phyloP scores from a whole-genome alignment of 1,139 yeast species.

The Saccharomycopsis crataegensis region DNA sequence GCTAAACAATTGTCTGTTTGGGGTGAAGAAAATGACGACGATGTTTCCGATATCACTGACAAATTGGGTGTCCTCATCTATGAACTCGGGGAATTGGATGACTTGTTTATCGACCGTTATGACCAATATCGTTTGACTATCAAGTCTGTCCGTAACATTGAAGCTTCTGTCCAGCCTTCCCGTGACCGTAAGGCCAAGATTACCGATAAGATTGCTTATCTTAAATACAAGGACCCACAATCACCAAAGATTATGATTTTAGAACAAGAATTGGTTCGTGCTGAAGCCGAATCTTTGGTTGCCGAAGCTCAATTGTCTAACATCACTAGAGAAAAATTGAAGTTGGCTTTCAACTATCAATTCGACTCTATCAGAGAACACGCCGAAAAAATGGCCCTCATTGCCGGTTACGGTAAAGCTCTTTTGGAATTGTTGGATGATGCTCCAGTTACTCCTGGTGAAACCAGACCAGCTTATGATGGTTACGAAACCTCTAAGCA shows the following conservation, averaged over 20 bases:
- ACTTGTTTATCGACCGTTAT: conserved; percentile 78
- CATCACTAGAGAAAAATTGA: conserved; percentile 79
- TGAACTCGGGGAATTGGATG: conserved; percentile 83
- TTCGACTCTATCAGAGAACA: conserved; percentile 78
- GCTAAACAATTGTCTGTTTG: conserved; percentile 77
- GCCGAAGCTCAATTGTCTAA: conserved; percentile 88
- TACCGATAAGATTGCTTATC: conserved; percentile 75
- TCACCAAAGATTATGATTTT: conserved; percentile 73
- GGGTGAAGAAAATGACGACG: conserved; percentile 85
- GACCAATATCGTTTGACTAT: conserved; percentile 81
- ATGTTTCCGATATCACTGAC: conserved; percentile 78
- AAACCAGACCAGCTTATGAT: conserved; percentile 80
- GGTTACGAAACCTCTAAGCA: conserved; percentile 86
- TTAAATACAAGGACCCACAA: conserved; percentile 79
- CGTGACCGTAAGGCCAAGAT: conserved; percentile 82
- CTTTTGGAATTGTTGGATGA: conserved; percentile 75
- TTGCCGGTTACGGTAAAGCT: conserved; percentile 88
- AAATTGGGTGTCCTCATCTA: conserved; percentile 76
- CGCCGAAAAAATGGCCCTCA: conserved; percentile 76
- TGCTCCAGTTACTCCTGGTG: conserved; percentile 85
- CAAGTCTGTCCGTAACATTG: conserved; percentile 76
- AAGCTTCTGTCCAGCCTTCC: conserved; percentile 81
- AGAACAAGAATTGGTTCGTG: conserved; percentile 85
- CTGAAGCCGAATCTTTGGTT: conserved; percentile 84
- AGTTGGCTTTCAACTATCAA: conserved; percentile 78